Conservation (phyloP, 2,329 filamentous ascomycete genomes). For the Neofusicoccum sp. region DNA sequence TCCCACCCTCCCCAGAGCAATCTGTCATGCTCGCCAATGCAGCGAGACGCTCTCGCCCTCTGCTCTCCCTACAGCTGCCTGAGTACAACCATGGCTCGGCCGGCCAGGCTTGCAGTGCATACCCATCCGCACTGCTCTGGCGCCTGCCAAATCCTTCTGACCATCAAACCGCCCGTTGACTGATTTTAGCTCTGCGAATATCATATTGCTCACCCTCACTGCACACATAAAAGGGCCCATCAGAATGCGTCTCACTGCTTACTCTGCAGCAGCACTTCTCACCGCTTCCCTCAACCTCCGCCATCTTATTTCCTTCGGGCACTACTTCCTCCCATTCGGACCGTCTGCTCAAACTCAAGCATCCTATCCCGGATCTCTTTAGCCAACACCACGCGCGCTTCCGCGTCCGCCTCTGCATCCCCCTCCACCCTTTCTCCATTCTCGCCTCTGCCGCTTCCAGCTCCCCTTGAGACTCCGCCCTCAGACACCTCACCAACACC, state of each 20-base stretch:
- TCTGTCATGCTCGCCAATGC: slow-evolving; percentile 17
- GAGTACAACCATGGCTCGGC: slow-evolving; percentile 10
- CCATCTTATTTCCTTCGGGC: background rate
- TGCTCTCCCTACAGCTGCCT: background rate
- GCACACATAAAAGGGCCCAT: slow-evolving; percentile 1
- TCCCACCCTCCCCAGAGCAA: background rate
- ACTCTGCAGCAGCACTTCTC: background rate
- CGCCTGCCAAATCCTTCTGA: slow-evolving; percentile 19
- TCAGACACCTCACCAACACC: slow-evolving; percentile 3
- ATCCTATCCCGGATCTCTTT: background rate
- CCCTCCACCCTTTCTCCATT: background rate
- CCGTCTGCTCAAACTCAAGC: background rate
- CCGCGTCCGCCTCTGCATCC: background rate
- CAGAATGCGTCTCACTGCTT: slow-evolving; percentile 7
- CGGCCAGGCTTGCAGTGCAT: slow-evolving; percentile 11
- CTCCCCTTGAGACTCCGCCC: background rate
- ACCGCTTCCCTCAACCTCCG: background rate
- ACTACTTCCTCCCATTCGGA: background rate
- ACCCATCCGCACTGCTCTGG: slow-evolving; percentile 7
- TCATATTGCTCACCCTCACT: slow-evolving; percentile 1
- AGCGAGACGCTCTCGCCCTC: background rate
- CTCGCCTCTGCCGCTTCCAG: background rate
- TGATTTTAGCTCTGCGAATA: background rate
- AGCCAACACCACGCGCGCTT: background rate
- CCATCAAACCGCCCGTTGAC: slow-evolving; percentile 5